Evolutionary conservation across 1,139 yeast species (phyloP).

Genomic region (Yamadazyma siamensis): DNA sequence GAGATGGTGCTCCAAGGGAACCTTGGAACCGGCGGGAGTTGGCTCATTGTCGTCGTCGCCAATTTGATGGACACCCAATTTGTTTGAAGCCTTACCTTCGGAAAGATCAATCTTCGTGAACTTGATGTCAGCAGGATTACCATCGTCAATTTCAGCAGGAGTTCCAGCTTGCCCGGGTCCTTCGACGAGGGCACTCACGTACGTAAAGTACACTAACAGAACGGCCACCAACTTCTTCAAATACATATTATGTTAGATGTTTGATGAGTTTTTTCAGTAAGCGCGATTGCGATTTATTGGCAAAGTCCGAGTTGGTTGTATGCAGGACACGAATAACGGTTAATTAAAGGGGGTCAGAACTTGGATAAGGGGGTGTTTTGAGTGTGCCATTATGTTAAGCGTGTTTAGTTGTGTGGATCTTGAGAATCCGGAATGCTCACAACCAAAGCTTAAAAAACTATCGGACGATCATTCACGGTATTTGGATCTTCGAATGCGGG

Average conservation of each 20-base stretch:
- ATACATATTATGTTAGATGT: slow-evolving; percentile 3
- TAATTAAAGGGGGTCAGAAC: no score
- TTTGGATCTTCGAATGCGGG: no score
- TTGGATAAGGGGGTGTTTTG: no score
- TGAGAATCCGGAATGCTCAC: no score
- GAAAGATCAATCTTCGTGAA: slow-evolving; percentile 14
- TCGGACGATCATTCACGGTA: no score
- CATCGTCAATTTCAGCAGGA: slow-evolving; percentile 5
- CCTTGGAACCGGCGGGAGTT: slow-evolving; percentile 22
- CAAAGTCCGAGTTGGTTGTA: background rate
- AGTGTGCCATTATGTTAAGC: no score
- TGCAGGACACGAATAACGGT: background rate
- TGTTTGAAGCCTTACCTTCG: slow-evolving; percentile 14
- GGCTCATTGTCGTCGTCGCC: slow-evolving; percentile 31
- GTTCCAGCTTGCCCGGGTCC: slow-evolving; percentile 1
- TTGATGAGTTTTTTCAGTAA: background rate
- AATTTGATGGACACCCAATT: slow-evolving; percentile 22
- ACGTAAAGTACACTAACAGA: slow-evolving; percentile 1
- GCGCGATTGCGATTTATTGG: background rate
- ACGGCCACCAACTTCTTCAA: slow-evolving; percentile 1
- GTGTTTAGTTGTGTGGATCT: no score
- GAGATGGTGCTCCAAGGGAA: slow-evolving; percentile 19
- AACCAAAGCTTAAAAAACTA: no score
- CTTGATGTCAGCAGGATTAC: slow-evolving; percentile 12
- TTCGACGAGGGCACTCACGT: slow-evolving; percentile 5